Evolutionary conservation across 2,329 filamentous ascomycete species (phyloP), one percentile per base, ranked within the genome.

Genomic region (Aspergillus udagawae): DNA sequence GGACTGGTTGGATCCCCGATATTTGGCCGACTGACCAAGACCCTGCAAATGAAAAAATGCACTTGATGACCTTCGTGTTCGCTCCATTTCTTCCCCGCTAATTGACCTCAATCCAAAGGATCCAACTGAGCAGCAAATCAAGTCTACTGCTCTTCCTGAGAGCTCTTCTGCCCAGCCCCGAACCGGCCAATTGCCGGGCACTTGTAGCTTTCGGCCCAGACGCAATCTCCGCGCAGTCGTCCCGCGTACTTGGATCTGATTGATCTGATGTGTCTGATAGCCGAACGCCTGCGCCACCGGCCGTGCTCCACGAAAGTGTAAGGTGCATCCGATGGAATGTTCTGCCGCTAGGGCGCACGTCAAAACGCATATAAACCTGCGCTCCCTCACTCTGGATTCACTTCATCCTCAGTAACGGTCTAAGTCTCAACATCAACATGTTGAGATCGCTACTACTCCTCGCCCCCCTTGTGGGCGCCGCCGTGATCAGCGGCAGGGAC

Each of bases 391-490:
- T 44, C 21, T 20, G 20, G 20, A 35, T 29, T 23, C n/a, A 23
- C n/a, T 9, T 27, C 20, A 27, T 42, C 21, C 29, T 25, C 17
- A 38, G 38, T 49, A 48, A n/a, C 23, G 47, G 25, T n/a, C 23
- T 50, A 27, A 25, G 20, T 49, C 51, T 49, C 12, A 52, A 32
- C 49, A 29, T 41, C 57, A 66, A 53, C 29, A 73, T 71, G 70
- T 56, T 65, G 62, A 52, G 64, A 38, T 55, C 61, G 6, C 54
- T 72, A 21, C 58, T 72, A 28, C 58, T 68, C 44, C 60, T 71
- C 23, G 58, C 60, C 7, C 62, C 67, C 58, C 62, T 73, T 45
- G 70, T 63, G 56, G 69, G 68, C 27, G 69, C 70, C 42, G 61
- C 65, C 6, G 60, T 66, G 27, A 57, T 70, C 53, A 56, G 60